phyloP scores from a whole-genome alignment of 129 eudicot genomes.

The Tagetes erecta region DNA sequence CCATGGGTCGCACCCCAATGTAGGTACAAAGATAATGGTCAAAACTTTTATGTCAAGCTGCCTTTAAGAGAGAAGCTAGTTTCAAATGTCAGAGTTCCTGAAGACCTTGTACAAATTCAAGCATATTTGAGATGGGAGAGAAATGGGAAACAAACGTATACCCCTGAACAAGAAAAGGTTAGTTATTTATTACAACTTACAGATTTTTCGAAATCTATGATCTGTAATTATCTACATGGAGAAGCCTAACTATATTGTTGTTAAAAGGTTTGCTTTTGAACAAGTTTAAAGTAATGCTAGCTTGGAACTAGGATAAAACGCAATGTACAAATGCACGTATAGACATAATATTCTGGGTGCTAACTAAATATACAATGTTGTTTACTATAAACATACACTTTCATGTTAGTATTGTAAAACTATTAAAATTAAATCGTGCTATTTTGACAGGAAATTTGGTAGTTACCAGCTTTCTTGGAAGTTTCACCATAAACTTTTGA shows the following conservation, averaged over 20 bases:
- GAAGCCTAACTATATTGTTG: conserved; percentile 13
- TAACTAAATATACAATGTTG: conserved; percentile 8
- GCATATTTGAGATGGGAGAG: conserved; percentile 98
- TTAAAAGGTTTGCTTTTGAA: conserved; percentile 9
- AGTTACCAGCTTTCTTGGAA: conserved; percentile 5
- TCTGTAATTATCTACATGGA: neutral
- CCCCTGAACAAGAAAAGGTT: conserved; percentile 89
- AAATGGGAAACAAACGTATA: conserved; percentile 87
- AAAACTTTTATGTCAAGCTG: conserved; percentile 59
- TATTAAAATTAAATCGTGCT: conserved; percentile 14
- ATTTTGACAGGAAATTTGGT: neutral
- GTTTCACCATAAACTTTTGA: neutral
- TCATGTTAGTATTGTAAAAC: neutral
- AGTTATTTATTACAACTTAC: conserved; percentile 28
- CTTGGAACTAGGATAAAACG: conserved; percentile 1
- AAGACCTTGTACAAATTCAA: conserved; percentile 95
- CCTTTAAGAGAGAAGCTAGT: conserved; percentile 39
- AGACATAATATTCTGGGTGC: neutral
- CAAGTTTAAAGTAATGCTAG: conserved; percentile 19
- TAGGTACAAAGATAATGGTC: conserved; percentile 85
- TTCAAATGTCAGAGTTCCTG: conserved; percentile 62
- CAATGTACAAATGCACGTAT: conserved; percentile 4
- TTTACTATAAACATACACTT: neutral
- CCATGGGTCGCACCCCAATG: neutral
- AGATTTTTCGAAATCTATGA: neutral